A percentile compares a stretch with the other conserved stretches of the same genome.
Conservation (phyloP, 768 basidiomycete species). For the Kwoniella newhampshirensis region DNA sequence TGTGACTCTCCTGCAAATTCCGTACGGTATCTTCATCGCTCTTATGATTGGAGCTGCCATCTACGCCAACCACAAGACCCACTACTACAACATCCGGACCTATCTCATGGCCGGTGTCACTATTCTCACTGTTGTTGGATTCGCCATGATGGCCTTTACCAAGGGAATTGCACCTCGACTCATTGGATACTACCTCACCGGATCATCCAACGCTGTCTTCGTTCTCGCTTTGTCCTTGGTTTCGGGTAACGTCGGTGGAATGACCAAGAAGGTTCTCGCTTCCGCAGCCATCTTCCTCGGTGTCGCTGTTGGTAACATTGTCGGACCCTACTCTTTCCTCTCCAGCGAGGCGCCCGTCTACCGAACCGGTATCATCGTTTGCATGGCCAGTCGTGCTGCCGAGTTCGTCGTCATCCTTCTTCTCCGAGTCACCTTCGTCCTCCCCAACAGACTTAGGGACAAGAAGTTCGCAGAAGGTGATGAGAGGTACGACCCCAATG, state of each 20-base stretch:
- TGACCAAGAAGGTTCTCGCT: conserved; percentile 46
- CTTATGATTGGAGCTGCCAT: conserved; percentile 36
- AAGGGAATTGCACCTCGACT: conserved; percentile 34
- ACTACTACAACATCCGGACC: conserved; percentile 36
- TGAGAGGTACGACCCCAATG: conserved; percentile 29
- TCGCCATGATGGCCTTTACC: conserved; percentile 38
- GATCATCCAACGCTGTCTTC: conserved; percentile 43
- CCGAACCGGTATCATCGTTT: conserved; percentile 40
- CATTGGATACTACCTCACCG: conserved; percentile 45
- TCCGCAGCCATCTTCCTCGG: conserved; percentile 44
- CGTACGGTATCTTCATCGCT: conserved; percentile 40
- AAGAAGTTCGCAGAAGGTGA: conserved; percentile 35
- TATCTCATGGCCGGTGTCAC: conserved; percentile 39
- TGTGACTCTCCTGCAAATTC: conserved; percentile 40
- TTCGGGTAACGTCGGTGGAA: conserved; percentile 42
- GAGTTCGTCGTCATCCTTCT: conserved; percentile 42
- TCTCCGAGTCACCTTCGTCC: conserved; percentile 34
- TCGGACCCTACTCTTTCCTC: conserved; percentile 23
- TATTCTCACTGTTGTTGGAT: conserved; percentile 33
- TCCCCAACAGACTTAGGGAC: conserved; percentile 39
- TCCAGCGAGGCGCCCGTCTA: conserved; percentile 37
- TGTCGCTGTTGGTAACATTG: conserved; percentile 43
- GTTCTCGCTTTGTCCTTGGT: conserved; percentile 42
- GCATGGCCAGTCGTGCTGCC: conserved; percentile 35
- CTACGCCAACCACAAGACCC: conserved; percentile 34